Conservation (phyloP, 495 filamentous ascomycete species). For the Lentithecium fluviatile region DNA sequence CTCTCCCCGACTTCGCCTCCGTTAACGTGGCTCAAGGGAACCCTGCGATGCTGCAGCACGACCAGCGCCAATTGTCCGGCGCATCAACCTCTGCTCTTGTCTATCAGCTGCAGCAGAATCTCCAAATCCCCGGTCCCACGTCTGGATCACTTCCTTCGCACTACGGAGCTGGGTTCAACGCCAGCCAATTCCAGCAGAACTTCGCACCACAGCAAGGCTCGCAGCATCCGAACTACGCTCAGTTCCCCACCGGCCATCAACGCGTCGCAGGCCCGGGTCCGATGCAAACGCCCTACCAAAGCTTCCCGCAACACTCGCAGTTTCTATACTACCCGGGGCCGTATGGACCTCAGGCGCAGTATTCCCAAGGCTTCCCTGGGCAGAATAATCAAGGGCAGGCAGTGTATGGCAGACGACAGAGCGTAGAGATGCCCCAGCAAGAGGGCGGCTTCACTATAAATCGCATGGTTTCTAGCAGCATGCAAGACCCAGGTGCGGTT, state of each 20-base stretch:
- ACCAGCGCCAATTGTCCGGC: constrained; percentile 29
- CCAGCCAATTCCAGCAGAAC: constrained; percentile 36
- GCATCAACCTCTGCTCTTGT: constrained; percentile 46
- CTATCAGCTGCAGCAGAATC: constrained; percentile 48
- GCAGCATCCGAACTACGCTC: constrained; percentile 14
- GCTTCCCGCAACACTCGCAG: constrained; percentile 29
- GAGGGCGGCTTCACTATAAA: constrained; percentile 9
- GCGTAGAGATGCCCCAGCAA: constrained; percentile 6
- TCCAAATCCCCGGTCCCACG: constrained; percentile 47
- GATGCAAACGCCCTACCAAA: constrained; percentile 27
- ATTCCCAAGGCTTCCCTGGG: constrained; percentile 14
- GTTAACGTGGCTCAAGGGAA: neutral
- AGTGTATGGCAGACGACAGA: constrained; percentile 29
- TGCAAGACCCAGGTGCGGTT: constrained; percentile 7
- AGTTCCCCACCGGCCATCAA: constrained; percentile 22
- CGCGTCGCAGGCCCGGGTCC: constrained; percentile 25
- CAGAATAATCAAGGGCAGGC: constrained; percentile 8
- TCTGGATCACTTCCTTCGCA: constrained; percentile 35
- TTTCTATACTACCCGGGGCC: constrained; percentile 35
- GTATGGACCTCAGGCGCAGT: constrained; percentile 24
- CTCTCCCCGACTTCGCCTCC: constrained; percentile 46
- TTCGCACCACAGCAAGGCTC: constrained; percentile 22
- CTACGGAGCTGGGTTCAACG: constrained; percentile 17
- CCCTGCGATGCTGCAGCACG: constrained; percentile 21
- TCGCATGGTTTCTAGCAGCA: constrained; percentile 7